Evolutionary conservation across 1,139 yeast genomes (phyloP).

Genomic region (Scheffersomyces titani): DNA sequence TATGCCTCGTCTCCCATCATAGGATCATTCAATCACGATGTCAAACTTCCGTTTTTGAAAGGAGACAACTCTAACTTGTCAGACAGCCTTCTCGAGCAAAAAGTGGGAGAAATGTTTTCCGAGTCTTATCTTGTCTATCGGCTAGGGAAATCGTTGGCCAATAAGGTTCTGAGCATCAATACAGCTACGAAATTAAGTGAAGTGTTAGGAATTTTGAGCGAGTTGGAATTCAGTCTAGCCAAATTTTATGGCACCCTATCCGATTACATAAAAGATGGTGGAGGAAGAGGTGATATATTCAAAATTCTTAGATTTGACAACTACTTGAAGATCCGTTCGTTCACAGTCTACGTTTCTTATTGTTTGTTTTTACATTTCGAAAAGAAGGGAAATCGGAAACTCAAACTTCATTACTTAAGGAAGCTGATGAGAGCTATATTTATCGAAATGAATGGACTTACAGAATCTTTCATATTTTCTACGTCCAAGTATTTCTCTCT

Average conservation of each 20-base stretch:
- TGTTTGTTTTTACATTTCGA: conserved; percentile 25
- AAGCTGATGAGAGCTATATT: conserved; percentile 15
- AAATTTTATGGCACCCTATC: conserved; percentile 3
- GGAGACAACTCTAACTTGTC: conserved; percentile 15
- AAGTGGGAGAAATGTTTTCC: conserved; percentile 12
- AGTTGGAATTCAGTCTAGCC: conserved; percentile 8
- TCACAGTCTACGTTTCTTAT: conserved; percentile 17
- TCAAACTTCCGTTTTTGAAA: conserved; percentile 16
- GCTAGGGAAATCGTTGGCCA: conserved; percentile 1
- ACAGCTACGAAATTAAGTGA: conserved; percentile 6
- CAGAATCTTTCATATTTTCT: conserved; percentile 5
- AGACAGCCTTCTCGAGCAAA: conserved; percentile 17
- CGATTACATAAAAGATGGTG: not conserved
- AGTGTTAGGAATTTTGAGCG: conserved; percentile 5
- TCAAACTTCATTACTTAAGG: conserved; percentile 22
- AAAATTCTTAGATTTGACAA: not conserved
- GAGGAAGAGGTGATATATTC: not conserved
- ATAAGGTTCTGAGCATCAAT: conserved; percentile 7
- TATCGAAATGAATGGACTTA: conserved; percentile 14
- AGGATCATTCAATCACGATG: conserved; percentile 18
- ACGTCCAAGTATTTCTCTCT: conserved; percentile 7
- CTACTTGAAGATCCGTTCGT: conserved; percentile 9
- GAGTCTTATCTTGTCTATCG: conserved; percentile 3
- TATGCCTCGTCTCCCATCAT: conserved; percentile 14
- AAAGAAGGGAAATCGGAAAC: conserved; percentile 11